Base-by-base conservation (phyloP, 768 basidiomycete genomes). In the Tulasnella sp. region DNA sequence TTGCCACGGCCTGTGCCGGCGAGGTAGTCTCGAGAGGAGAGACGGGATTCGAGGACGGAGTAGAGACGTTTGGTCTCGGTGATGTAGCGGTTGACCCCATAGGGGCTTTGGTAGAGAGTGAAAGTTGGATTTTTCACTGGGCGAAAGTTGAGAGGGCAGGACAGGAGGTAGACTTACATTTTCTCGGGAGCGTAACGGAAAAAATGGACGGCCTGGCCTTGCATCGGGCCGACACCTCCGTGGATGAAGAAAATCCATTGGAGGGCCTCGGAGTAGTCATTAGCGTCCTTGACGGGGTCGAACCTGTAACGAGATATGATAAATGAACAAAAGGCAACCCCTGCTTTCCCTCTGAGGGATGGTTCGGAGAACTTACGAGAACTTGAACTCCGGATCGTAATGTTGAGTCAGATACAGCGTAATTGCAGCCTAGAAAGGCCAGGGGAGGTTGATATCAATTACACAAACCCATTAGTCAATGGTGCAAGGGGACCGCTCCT, bases 231-330 rank as follows among this genome's bases (percentile, higher is more conserved):
- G 71, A 88, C 70, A 24, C 84, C 87, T 1, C 85, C 87, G 67
- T 88, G 85, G 5, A 82, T 78, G 63, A 91, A 92, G 74, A 91
- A 88, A 53, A 92, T 81, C 92, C 89, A 93, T 66, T 89, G 88
- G 22, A 88, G 66, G 72, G 80, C 76, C 70, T 85, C 82, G 66
- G 80, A 84, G 65, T 83, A 81, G 31, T 82, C 75, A 46, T 85
- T 75, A 3, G 67, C 55, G 25, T 72, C 68, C 4, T 67, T 73
- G 17, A 65, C 70, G 2, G 74, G 70, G 63, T 84, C 76, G 70
- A 85, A 90, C 65, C 72, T 62, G 15, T n/a, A 27, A 22, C 9
- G 29, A 19, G 30, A 4, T n/a, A 54, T 10, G 31, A 43, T 11
- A 8, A 42, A 27, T 31, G 8, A n/a, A 21, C 42, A 53, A n/a